These are phyloP conservation scores for Aspergillus tubingensis DNA, from an alignment of 2,329 filamentous ascomycete species.

Conservation along the genomic window DNA sequence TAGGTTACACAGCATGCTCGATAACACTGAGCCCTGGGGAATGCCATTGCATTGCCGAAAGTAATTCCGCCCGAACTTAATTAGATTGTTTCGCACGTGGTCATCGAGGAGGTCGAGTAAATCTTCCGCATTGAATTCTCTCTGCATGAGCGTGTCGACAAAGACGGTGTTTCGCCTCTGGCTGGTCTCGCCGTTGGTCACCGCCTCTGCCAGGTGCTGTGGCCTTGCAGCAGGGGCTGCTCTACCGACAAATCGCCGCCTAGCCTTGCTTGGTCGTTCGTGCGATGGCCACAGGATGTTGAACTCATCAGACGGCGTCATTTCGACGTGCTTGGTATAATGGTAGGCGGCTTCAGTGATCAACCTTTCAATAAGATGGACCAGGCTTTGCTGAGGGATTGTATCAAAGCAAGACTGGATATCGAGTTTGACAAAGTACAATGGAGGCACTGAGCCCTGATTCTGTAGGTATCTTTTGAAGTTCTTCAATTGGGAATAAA, in stretches of 20 bases:
- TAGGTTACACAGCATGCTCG: conserved; percentile 86
- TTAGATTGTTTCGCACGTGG: conserved; percentile 81
- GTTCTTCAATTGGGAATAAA: conserved; percentile 69
- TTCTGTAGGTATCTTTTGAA: conserved; percentile 58
- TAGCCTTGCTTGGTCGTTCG: conserved; percentile 27
- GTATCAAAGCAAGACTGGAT: conserved; percentile 93
- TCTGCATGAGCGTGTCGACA: conserved; percentile 67
- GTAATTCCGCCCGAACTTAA: conserved; percentile 84
- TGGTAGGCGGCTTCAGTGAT: conserved; percentile 65
- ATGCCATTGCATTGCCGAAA: conserved; percentile 89
- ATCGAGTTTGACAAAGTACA: conserved; percentile 92
- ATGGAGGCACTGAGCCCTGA: conserved; percentile 42
- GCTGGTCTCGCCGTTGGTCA: conserved; percentile 38
- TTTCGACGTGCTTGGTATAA: conserved; percentile 72
- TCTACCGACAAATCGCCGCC: conserved; percentile 54
- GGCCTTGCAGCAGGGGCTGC: conserved; percentile 51
- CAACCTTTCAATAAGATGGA: conserved; percentile 64
- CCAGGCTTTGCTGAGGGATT: conserved; percentile 77
- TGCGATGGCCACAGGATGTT: conserved; percentile 21
- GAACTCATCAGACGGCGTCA: conserved; percentile 53
- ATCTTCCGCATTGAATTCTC: conserved; percentile 57
- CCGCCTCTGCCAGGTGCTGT: conserved; percentile 48
- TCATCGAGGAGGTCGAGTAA: conserved; percentile 72
- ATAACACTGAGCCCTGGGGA: conserved; percentile 88
- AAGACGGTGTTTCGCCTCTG: conserved; percentile 71